Evolutionary conservation across 495 filamentous ascomycete genomes (phyloP), one percentile per base, ranked within the genome.

Genomic region (Xylaria telfairii): DNA sequence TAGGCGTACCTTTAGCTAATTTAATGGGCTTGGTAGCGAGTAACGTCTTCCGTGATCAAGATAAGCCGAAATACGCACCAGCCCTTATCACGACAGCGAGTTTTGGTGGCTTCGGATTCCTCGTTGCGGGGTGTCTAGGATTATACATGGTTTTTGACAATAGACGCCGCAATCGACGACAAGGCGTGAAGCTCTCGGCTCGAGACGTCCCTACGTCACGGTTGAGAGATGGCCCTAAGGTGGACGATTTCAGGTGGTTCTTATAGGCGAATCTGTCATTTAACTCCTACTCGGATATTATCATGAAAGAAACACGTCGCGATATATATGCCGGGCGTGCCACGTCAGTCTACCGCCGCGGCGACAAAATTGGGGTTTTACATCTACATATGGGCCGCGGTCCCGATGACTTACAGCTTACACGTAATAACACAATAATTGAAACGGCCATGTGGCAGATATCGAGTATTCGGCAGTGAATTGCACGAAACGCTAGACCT

Each of bases 21-120:
- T 80, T 94, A n/a, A 94, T 94, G 92, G 92, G 92, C 19, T 77
- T 95, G 4, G 91, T 94, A 2, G 83, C 84, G 17, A 89, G 86
- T 63, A 93, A 94, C 73, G 90, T 93, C 72, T 95, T 95, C 82
- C 87, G 87, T n/a, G 81, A 81, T 15, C 77, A 91, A 71, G 91
- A 93, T 72, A 86, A 87, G 19, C 92, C 92, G 0, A 90, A 92
- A 71, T 94, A 95, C 69, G 84, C 90, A 42, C 91, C 92, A 0
- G 92, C 92, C 0, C 78, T 94, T 65, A 86, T 90, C 57, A 94
- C 91, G 0, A 92, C 92, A 0, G 92, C 90, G 1, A 88, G 87
- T 4, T 94, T 94, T 75, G 92, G 92, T 0, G 92, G 85, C 0
- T 81, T 81, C 0, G 92, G 92, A 0, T 83, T 87, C 7, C 62